These are phyloP conservation scores for Pythium vanterpoolii DNA, from an alignment of 352 stramenopile species.

Conservation along the genomic window DNA sequence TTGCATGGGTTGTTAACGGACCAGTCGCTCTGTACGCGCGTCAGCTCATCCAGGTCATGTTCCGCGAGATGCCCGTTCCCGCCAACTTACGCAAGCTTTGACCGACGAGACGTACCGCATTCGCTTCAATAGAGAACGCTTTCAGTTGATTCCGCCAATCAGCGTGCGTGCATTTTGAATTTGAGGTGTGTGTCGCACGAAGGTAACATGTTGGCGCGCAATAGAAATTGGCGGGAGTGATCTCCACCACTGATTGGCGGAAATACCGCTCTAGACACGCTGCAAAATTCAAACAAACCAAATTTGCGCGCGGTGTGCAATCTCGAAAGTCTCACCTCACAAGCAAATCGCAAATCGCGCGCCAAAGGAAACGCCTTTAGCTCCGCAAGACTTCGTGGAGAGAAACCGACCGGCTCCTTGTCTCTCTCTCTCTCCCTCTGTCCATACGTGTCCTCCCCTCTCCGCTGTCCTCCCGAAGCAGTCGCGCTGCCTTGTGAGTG, in stretches of 20 bases:
- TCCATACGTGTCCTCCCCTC: background rate
- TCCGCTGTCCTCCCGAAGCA: no score
- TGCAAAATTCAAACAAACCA: constrained; percentile 23
- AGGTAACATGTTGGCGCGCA: background rate
- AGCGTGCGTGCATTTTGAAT: constrained; percentile 4
- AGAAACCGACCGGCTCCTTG: background rate
- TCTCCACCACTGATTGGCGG: constrained; percentile 10
- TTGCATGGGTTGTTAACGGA: constrained; percentile 2
- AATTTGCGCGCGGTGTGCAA: constrained; percentile 8
- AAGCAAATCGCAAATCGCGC: constrained; percentile 9
- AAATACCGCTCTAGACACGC: constrained; percentile 8
- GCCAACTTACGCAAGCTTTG: constrained; percentile 15
- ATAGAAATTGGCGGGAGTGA: constrained; percentile 23
- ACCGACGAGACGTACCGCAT: background rate
- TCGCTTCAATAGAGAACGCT: constrained; percentile 13
- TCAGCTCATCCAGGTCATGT: constrained; percentile 19
- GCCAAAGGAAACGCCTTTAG: constrained; percentile 4
- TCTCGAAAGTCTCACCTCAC: constrained; percentile 2
- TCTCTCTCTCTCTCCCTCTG: background rate
- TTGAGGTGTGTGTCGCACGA: constrained; percentile 5
- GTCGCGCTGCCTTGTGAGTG: background rate
- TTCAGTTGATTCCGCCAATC: constrained; percentile 19
- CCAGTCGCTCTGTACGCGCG: constrained; percentile 13
- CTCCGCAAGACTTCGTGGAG: background rate
- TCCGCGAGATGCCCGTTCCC: constrained; percentile 26